Evolutionary conservation across 371 early-diverging fungal species (phyloP).

Genomic region (Mortierella sp.): DNA sequence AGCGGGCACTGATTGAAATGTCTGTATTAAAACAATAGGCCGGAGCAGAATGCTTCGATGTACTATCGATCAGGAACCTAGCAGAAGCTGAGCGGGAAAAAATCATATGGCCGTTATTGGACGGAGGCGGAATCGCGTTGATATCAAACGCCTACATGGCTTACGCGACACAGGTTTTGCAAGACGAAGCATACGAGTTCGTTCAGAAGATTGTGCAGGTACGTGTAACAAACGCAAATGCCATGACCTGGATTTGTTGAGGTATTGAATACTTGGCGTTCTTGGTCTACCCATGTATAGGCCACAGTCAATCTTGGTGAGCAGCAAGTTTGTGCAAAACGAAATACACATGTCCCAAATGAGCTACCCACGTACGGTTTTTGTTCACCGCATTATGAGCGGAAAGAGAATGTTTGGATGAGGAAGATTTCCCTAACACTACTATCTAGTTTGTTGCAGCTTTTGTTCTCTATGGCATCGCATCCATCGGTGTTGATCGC

Average conservation of each 20-base stretch:
- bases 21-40: slow-evolving; percentile 22
- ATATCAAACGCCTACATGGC: slow-evolving; percentile 32
- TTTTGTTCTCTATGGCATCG: slow-evolving; percentile 52
- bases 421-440: slow-evolving; percentile 3
- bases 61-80: slow-evolving; percentile 54
- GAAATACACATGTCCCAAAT: slow-evolving; percentile 48
- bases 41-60: slow-evolving; percentile 55
- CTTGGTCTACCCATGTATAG: slow-evolving; percentile 15
- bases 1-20: background rate
- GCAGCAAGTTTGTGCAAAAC: slow-evolving; percentile 55
- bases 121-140: slow-evolving; percentile 48
- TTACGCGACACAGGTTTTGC: slow-evolving; percentile 15
- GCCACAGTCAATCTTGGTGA: slow-evolving; percentile 57
- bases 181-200: slow-evolving; percentile 56
- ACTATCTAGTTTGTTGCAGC: slow-evolving; percentile 30
- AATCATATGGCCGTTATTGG: slow-evolving; percentile 58
- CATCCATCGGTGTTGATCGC: slow-evolving; percentile 41
- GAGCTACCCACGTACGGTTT: slow-evolving; percentile 41
- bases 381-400: background rate
- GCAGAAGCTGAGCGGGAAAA: slow-evolving; percentile 46
- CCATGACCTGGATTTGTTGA: background rate
- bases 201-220: slow-evolving; percentile 60
- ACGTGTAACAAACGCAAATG: background rate
- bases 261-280: background rate
- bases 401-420: background rate